phyloP scores from a whole-genome alignment of 768 basidiomycete genomes.

The Flagelloscypha sp. region DNA sequence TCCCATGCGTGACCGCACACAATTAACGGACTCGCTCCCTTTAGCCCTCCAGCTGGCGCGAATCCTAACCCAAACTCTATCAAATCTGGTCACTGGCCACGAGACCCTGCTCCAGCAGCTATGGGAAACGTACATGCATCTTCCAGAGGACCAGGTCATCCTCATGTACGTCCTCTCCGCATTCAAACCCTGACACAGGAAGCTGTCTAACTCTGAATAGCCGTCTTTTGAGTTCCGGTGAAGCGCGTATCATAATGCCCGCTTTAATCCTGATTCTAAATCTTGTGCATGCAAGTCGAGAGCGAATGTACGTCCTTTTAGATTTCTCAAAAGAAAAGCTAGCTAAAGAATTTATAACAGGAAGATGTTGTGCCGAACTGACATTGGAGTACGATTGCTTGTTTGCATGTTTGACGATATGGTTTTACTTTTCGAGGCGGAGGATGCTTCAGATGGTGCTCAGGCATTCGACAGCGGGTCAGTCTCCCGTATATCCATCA shows the following conservation, averaged over 20 bases:
- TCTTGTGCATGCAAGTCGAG: slow-evolving; percentile 49
- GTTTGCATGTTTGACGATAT: slow-evolving; percentile 64
- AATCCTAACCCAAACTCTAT: slow-evolving; percentile 67
- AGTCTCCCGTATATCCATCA: slow-evolving; percentile 10
- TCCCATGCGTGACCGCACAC: not conserved
- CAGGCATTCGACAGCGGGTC: slow-evolving; percentile 76
- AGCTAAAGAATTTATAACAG: slow-evolving; percentile 24
- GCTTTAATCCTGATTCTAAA: slow-evolving; percentile 68
- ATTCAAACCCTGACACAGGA: slow-evolving; percentile 2
- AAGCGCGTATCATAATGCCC: slow-evolving; percentile 50
- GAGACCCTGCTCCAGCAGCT: slow-evolving; percentile 44
- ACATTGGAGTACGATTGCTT: slow-evolving; percentile 57
- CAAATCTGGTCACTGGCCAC: slow-evolving; percentile 78
- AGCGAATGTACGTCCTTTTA: slow-evolving; percentile 42
- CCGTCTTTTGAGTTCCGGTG: slow-evolving; percentile 57
- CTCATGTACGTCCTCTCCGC: slow-evolving; percentile 47
- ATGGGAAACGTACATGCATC: slow-evolving; percentile 57
- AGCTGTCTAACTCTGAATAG: slow-evolving; percentile 23
- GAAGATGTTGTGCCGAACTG: slow-evolving; percentile 41
- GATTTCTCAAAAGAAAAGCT: slow-evolving; percentile 2
- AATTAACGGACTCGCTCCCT: slow-evolving; percentile 5
- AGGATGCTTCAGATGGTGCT: slow-evolving; percentile 54
- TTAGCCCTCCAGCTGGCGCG: slow-evolving; percentile 58
- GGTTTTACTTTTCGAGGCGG: slow-evolving; percentile 59
- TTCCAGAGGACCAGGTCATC: slow-evolving; percentile 67